Conservation (phyloP, 1,284 basidiomycete genomes). For the Volvariella surrecta region DNA sequence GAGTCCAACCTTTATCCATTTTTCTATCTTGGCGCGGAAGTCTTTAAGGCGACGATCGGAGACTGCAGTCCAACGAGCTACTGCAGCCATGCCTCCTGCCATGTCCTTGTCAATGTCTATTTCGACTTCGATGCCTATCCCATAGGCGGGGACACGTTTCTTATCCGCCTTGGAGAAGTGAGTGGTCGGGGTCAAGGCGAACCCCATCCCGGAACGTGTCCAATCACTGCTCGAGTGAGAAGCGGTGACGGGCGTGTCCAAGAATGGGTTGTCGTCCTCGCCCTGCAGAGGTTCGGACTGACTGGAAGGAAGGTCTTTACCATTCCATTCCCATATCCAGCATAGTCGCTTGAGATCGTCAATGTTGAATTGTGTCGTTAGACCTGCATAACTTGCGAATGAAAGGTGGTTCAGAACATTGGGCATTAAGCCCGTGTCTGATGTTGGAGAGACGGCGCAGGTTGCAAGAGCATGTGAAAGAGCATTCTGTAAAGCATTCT, state of each 20-base stretch:
- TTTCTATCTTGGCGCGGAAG: constrained; percentile 49
- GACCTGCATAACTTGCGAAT: constrained; percentile 56
- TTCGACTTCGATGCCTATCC: constrained; percentile 78
- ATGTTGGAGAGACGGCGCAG: constrained; percentile 65
- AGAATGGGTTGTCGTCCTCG: constrained; percentile 69
- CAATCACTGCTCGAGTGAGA: constrained; percentile 47
- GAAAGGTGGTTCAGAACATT: constrained; percentile 75
- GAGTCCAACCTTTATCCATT: constrained; percentile 51
- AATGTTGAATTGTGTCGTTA: constrained; percentile 51
- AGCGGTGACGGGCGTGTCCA: constrained; percentile 29
- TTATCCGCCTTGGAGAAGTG: constrained; percentile 58
- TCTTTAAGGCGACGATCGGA: constrained; percentile 49
- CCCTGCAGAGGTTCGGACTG: constrained; percentile 7
- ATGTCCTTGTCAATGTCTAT: constrained; percentile 74
- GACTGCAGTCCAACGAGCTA: constrained; percentile 74
- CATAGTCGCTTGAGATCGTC: constrained; percentile 67
- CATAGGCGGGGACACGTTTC: constrained; percentile 68
- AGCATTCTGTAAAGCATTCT: constrained; percentile 66
- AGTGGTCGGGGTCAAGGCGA: constrained; percentile 60
- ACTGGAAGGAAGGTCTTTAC: constrained; percentile 27
- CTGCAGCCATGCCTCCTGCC: constrained; percentile 72
- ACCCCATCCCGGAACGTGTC: constrained; percentile 70
- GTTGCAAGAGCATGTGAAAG: constrained; percentile 77
- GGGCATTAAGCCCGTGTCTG: constrained; percentile 63
- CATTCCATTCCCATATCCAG: constrained; percentile 87